phyloP scores from a whole-genome alignment of 2,329 filamentous ascomycete genomes.

The Cryphonectria carpinicola region DNA sequence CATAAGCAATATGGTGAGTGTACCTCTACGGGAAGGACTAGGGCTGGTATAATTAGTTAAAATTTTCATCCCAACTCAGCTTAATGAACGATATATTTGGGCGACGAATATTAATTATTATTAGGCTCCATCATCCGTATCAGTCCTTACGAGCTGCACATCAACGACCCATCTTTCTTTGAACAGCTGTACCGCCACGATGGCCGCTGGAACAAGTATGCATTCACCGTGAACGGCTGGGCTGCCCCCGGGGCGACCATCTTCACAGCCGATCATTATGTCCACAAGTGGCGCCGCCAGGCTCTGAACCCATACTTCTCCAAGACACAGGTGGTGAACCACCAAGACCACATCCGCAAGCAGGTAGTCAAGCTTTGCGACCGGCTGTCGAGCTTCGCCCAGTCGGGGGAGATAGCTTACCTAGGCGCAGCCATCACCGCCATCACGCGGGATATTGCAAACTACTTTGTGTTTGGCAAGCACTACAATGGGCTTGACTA shows the following conservation, averaged over 20 bases:
- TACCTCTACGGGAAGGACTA: not conserved
- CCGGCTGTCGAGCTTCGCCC: slow-evolving; percentile 10
- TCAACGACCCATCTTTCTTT: slow-evolving; percentile 32
- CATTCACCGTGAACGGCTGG: slow-evolving; percentile 19
- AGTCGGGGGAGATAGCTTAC: slow-evolving; percentile 6
- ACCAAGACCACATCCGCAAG: slow-evolving; percentile 6
- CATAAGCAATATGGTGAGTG: slow-evolving; percentile 41
- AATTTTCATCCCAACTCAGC: not conserved
- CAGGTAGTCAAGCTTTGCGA: slow-evolving; percentile 22
- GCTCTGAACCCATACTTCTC: slow-evolving; percentile 10
- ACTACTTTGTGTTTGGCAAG: slow-evolving; percentile 28
- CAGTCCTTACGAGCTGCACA: slow-evolving; percentile 40
- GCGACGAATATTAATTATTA: not conserved
- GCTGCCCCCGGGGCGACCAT: slow-evolving; percentile 8
- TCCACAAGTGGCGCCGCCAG: not conserved
- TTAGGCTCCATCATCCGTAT: slow-evolving; percentile 40
- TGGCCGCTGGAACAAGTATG: slow-evolving; percentile 24
- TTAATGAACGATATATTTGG: not conserved
- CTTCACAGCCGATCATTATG: slow-evolving; percentile 21
- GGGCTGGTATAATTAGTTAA: not conserved
- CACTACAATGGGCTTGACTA: slow-evolving; percentile 26
- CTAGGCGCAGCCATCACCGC: slow-evolving; percentile 29
- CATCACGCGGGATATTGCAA: slow-evolving; percentile 25
- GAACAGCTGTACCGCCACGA: slow-evolving; percentile 28
- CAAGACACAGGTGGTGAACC: slow-evolving; percentile 4